Base-by-base conservation (phyloP, 257 asterid genomes). In the Henckelia pumila region DNA sequence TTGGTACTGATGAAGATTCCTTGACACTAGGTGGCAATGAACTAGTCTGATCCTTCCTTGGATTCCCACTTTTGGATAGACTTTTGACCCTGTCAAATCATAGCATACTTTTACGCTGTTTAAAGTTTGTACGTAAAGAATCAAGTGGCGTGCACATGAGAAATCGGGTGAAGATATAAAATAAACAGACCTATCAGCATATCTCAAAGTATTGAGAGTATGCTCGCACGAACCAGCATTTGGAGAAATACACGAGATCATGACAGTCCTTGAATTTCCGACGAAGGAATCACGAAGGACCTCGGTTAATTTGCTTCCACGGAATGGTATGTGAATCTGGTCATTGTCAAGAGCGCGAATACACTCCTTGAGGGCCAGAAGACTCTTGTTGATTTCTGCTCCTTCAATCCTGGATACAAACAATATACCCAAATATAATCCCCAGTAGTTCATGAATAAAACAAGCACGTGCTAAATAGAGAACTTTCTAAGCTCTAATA, bases 191-290 rank as follows among this genome's bases (percentile, higher is more conserved):
- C 96, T 77, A 73, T 94, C 95, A 20, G 96, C 96, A 77, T 94
- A 94, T 94, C 98, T 87, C 81, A 94, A 81, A 58, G 99, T 94
- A 65, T 94, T 91, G 75, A 94, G 91, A 49, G 99, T 94, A 65
- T 91, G 99, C 82, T 94, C 98, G 66, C 98, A 94, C 10, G 99
- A 94, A 66, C 98, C 96, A 71, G 96, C 92, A 70, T 83, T 89
- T 23, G 98, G 98, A 68, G 99, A 94, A 72, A 94, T 89, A 83
- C 98, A 91, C 62, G 99, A 94, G 71, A 94, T 94, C 98, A 91
- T 91, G 44, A 94, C 97, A 20, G 98, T 87, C 81, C 95, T 85
- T 63, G 99, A 91, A 76, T 94, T 94, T 37, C 99, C 99, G 57
- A 94, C 93, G 63, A 94, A 94, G 66, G 99, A 89, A 82, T 91